These are phyloP conservation scores for Pseudogymnoascus pannorum DNA, from an alignment of 2,329 filamentous ascomycete species.

Conservation along the genomic window DNA sequence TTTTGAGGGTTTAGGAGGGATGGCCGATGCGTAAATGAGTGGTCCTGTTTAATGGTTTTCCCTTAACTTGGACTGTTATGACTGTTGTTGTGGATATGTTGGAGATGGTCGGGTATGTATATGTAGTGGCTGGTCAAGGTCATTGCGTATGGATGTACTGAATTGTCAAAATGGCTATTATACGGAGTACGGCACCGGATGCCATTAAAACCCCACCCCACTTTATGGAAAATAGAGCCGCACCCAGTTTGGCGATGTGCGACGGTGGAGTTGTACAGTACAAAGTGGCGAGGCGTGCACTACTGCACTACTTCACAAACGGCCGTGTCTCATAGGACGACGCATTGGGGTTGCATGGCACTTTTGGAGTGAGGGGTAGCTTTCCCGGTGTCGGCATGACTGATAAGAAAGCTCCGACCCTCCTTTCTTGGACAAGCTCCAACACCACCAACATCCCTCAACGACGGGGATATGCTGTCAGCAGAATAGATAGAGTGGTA, in stretches of 20 bases:
- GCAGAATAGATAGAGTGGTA: not conserved
- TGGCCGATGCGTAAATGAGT: not conserved
- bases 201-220: no score
- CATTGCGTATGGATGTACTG: not conserved
- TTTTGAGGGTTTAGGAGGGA: not conserved
- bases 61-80: no score
- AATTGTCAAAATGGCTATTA: not conserved
- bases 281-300: not conserved
- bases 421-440: conserved; percentile 5
- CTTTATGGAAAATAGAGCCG: conserved; percentile 3
- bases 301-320: not conserved
- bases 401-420: not conserved
- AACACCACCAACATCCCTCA: not conserved
- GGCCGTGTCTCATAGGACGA: conserved; percentile 3
- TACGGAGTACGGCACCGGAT: not conserved
- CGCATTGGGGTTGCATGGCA: conserved; percentile 2
- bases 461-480: no score
- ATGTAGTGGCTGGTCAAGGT: not conserved
- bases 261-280: no score
- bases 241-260: conserved; percentile 3
- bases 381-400: conserved; percentile 6
- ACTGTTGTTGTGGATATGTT: not conserved
- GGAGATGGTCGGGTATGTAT: not conserved
- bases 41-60: no score
- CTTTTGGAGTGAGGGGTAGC: not conserved